These are phyloP conservation scores for Sporothrix brunneoviolacea DNA, from an alignment of 2,329 filamentous ascomycete species.

Conservation along the genomic window DNA sequence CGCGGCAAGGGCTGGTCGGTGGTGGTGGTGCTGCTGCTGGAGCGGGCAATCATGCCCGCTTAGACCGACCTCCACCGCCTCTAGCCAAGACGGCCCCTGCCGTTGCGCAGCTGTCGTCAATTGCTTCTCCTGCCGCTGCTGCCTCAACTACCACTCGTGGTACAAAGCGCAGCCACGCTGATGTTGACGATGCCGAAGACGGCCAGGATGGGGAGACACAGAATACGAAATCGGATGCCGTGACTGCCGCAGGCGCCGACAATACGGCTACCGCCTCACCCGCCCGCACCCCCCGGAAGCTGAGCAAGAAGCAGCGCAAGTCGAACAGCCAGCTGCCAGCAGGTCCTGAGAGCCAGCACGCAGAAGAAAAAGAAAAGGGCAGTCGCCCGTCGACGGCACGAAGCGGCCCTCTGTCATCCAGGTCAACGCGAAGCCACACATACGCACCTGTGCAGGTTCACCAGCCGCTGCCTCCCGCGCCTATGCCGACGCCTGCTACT, in stretches of 20 bases:
- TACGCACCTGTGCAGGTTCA: constrained; percentile 7
- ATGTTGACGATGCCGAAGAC: constrained; percentile 16
- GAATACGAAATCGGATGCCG: neutral
- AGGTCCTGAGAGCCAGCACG: constrained; percentile 11
- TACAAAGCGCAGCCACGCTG: constrained; percentile 42
- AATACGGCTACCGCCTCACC: constrained; percentile 10
- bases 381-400: neutral
- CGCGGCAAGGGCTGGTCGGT: constrained; percentile 37
- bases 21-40: neutral
- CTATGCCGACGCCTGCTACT: neutral
- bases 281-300: constrained; percentile 24
- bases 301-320: constrained; percentile 49
- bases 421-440: neutral
- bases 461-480: constrained; percentile 9
- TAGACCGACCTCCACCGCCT: neutral
- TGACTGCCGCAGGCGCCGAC: neutral
- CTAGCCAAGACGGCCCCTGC: neutral
- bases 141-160: constrained; percentile 24
- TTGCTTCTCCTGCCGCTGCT: neutral
- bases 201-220: neutral
- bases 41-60: neutral
- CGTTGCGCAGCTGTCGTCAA: constrained; percentile 8
- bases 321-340: constrained; percentile 38
- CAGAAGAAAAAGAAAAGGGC: neutral
- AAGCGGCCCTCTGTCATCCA: neutral